Conservation (phyloP, 768 basidiomycete species). For the Pleurotus sapidus region DNA sequence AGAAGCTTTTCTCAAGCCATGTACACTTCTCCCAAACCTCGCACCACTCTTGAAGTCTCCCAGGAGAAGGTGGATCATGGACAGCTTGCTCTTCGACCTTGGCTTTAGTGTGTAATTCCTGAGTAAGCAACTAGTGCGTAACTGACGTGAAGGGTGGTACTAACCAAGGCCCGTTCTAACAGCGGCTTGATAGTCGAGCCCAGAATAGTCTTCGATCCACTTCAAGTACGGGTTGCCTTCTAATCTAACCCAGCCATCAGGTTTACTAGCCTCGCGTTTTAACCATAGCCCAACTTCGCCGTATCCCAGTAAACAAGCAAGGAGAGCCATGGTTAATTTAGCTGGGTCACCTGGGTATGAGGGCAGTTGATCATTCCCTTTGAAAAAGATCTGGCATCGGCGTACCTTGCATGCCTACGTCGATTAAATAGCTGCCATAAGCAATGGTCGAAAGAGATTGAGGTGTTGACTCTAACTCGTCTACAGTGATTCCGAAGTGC, state of each 20-base stretch:
- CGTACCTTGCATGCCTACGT: constrained; percentile 69
- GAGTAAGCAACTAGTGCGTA: not conserved
- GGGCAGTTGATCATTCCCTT: not conserved
- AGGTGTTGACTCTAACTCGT: constrained; percentile 56
- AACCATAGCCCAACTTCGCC: constrained; percentile 91
- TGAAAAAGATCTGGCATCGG: not conserved
- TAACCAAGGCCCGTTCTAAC: constrained; percentile 73
- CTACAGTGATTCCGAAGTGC: constrained; percentile 60
- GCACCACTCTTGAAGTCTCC: constrained; percentile 62
- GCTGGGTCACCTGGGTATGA: constrained; percentile 57
- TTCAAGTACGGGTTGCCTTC: constrained; percentile 71
- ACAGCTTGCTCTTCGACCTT: constrained; percentile 67
- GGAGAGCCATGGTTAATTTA: constrained; percentile 75
- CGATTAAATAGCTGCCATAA: constrained; percentile 84
- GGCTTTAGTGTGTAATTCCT: constrained; percentile 36
- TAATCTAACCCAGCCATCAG: constrained; percentile 52
- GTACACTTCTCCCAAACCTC: constrained; percentile 76
- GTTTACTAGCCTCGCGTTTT: constrained; percentile 46
- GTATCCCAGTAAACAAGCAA: constrained; percentile 87
- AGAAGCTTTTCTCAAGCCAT: constrained; percentile 78
- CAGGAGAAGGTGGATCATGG: constrained; percentile 59
- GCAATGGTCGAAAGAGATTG: constrained; percentile 77
- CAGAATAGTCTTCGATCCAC: constrained; percentile 82
- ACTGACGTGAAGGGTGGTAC: constrained; percentile 19
- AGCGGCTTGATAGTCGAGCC: constrained; percentile 66